Conservation (phyloP, 1,284 basidiomycete genomes). For the Austroboletus novae-zelandiae region DNA sequence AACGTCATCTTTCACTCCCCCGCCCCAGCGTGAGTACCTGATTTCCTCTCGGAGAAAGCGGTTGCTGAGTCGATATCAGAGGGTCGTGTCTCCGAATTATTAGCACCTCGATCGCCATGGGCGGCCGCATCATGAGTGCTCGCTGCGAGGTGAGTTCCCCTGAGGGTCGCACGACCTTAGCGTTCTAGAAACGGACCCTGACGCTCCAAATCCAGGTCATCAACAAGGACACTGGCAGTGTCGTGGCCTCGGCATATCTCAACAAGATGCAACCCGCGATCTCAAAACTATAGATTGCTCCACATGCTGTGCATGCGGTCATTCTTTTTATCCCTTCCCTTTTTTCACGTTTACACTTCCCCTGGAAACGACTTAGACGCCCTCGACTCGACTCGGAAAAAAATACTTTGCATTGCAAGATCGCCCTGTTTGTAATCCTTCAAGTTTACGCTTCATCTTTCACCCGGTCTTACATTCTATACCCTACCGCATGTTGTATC, state of each 20-base stretch:
- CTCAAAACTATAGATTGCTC: slow-evolving; percentile 32
- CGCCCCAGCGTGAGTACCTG: slow-evolving; percentile 49
- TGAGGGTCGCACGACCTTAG: slow-evolving; percentile 22
- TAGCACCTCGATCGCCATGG: slow-evolving; percentile 62
- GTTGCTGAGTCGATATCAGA: slow-evolving; percentile 29
- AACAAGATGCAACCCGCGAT: slow-evolving; percentile 65
- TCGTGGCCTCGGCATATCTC: slow-evolving; percentile 60
- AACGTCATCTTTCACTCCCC: slow-evolving; percentile 67
- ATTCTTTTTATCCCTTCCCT: neutral
- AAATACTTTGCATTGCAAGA: neutral
- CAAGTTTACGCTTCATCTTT: too few species aligned
- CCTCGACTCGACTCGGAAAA: neutral
- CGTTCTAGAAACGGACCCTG: slow-evolving; percentile 3
- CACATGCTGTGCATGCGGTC: slow-evolving; percentile 10
- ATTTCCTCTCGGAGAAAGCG: neutral
- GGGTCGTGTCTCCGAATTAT: slow-evolving; percentile 56
- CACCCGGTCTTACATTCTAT: slow-evolving; percentile 5
- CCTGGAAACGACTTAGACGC: slow-evolving; percentile 12
- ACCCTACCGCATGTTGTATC: slow-evolving; percentile 24
- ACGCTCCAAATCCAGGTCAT: slow-evolving; percentile 41
- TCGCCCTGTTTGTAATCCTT: too few species aligned
- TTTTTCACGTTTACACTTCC: slow-evolving; percentile 3
- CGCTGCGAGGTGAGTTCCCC: slow-evolving; percentile 52
- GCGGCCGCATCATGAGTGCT: slow-evolving; percentile 65
- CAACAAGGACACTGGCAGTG: slow-evolving; percentile 52